Evolutionary conservation across 2,329 filamentous ascomycete genomes (phyloP).

Genomic region (Mollisiaceae sp.): DNA sequence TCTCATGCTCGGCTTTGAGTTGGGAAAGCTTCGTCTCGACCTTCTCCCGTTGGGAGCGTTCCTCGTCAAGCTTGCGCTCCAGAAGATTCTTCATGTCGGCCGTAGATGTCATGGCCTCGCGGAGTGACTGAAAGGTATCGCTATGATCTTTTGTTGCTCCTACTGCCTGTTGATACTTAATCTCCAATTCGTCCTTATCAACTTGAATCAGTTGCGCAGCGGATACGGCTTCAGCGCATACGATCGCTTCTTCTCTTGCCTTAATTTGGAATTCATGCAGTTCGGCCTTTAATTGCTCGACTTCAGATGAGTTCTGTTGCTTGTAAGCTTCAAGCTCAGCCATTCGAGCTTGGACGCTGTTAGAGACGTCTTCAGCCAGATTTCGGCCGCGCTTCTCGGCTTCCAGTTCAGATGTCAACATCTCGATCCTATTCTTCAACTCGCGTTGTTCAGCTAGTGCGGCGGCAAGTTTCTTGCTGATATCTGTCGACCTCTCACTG

Average conservation of each 20-base stretch:
- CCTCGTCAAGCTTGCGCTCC: constrained; percentile 83
- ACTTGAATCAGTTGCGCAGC: constrained; percentile 76
- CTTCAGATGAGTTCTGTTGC: constrained; percentile 81
- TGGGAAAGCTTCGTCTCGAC: constrained; percentile 77
- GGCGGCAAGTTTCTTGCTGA: constrained; percentile 81
- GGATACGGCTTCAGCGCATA: constrained; percentile 76
- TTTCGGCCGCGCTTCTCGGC: constrained; percentile 82
- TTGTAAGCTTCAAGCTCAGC: constrained; percentile 82
- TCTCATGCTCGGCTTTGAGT: constrained; percentile 83
- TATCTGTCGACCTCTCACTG: constrained; percentile 72
- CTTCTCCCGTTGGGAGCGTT: constrained; percentile 75
- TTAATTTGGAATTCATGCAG: constrained; percentile 80
- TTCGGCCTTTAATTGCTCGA: constrained; percentile 85
- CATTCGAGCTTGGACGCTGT: constrained; percentile 82
- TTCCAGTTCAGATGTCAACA: constrained; percentile 71
- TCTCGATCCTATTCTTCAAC: constrained; percentile 77
- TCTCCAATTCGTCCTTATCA: constrained; percentile 81
- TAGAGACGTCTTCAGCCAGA: constrained; percentile 85
- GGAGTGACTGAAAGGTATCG: constrained; percentile 74
- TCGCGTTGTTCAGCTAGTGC: constrained; percentile 81
- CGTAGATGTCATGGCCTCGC: constrained; percentile 79
- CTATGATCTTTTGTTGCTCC: constrained; percentile 72
- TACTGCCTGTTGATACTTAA: constrained; percentile 69
- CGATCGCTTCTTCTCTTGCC: constrained; percentile 80
- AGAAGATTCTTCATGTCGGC: constrained; percentile 76